A percentile compares a stretch with the other conserved stretches of the same genome.
Evolutionary conservation across 495 filamentous ascomycete species (phyloP).

Genomic region (Neurospora sp.): DNA sequence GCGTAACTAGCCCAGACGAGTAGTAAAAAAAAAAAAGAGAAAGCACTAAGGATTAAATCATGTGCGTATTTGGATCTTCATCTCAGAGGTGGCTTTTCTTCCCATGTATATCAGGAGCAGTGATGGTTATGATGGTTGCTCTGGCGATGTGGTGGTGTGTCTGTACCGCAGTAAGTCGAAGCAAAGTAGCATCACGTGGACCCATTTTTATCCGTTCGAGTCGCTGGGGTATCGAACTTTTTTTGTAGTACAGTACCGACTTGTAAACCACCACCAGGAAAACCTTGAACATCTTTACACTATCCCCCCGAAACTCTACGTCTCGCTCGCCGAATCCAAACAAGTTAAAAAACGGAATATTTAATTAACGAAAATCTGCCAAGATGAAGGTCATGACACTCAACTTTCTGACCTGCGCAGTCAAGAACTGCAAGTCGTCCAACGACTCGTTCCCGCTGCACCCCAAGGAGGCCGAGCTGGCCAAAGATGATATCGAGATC

Average conservation of each 20-base stretch:
- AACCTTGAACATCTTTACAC: not conserved
- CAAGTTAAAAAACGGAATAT: not conserved
- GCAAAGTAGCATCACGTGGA: not conserved
- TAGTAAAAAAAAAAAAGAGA: not conserved
- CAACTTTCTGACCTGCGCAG: constrained; percentile 94
- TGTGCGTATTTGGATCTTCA: not conserved
- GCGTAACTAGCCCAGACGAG: not conserved
- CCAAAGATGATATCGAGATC: constrained; percentile 66
- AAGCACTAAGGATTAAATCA: not conserved
- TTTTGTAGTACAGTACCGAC: not conserved
- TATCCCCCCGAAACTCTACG: not conserved
- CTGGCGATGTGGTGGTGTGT: not conserved
- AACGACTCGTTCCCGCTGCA: constrained; percentile 77
- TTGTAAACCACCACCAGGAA: not conserved
- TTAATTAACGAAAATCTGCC: constrained; percentile 1
- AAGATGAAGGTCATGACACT: constrained; percentile 92
- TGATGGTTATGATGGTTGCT: not conserved
- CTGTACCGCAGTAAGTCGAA: not conserved
- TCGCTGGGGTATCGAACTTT: not conserved
- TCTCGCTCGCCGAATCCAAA: not conserved
- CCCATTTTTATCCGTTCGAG: not conserved
- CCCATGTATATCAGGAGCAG: not conserved
- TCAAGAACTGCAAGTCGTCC: constrained; percentile 80
- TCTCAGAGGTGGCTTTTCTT: not conserved
- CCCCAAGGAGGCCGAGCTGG: constrained; percentile 82